Conservation (phyloP, 345 rosid species). For the Cardamine occulta region DNA sequence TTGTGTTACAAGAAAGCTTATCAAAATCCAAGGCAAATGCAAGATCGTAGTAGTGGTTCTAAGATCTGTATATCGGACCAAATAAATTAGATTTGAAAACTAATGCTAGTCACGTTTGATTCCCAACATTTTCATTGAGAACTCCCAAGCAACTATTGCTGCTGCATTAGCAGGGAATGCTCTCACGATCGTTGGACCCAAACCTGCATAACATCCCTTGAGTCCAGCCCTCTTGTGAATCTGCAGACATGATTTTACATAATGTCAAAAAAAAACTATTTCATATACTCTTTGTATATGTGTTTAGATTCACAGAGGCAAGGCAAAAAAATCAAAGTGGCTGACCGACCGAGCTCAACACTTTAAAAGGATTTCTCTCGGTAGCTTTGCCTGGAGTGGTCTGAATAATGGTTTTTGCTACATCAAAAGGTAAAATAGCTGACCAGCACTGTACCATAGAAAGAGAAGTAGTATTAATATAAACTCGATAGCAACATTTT, state of each 20-base stretch:
- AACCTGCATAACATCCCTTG: constrained; percentile 86
- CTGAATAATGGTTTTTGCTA: constrained; percentile 93
- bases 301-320: constrained; percentile 22
- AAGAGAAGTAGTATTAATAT: constrained; percentile 14
- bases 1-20: constrained; percentile 24
- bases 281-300: not conserved
- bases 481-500: constrained; percentile 1
- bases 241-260: constrained; percentile 45
- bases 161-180: constrained; percentile 98
- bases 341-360: constrained; percentile 66
- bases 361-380: constrained; percentile 69
- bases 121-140: constrained; percentile 77
- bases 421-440: constrained; percentile 79
- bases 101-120: constrained; percentile 52
- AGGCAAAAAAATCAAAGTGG: constrained; percentile 8
- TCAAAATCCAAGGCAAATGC: constrained; percentile 15
- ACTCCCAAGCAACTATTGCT: constrained; percentile 96
- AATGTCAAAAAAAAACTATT: constrained; percentile 3
- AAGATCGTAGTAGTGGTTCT: constrained; percentile 20
- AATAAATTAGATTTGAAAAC: constrained; percentile 20
- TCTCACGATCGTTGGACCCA: constrained; percentile 81
- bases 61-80: constrained; percentile 12
- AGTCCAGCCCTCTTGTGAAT: constrained; percentile 76
- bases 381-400: constrained; percentile 64
- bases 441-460: constrained; percentile 69